Conservation (phyloP, 2,329 filamentous ascomycete species). For the Pseudocercospora fuligena region DNA sequence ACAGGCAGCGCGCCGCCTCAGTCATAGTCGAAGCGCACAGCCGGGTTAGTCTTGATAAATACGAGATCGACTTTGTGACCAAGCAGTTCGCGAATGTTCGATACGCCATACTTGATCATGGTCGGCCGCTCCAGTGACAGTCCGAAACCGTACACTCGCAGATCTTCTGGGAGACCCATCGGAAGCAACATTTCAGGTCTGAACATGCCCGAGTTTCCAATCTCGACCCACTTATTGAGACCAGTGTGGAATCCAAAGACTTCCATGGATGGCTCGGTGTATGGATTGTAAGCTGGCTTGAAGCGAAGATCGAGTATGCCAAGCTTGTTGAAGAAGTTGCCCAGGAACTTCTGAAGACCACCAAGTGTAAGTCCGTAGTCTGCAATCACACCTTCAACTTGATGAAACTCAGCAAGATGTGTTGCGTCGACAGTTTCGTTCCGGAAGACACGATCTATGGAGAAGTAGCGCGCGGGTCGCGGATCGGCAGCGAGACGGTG, state of each 20-base stretch:
- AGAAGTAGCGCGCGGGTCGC: slow-evolving; percentile 93
- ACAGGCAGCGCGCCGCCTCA: slow-evolving; percentile 6
- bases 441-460: slow-evolving; percentile 96
- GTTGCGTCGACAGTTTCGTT: slow-evolving; percentile 98
- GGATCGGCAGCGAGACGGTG: slow-evolving; percentile 85
- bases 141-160: slow-evolving; percentile 94
- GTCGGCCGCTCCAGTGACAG: slow-evolving; percentile 90
- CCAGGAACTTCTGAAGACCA: slow-evolving; percentile 91
- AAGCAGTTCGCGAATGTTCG: slow-evolving; percentile 88
- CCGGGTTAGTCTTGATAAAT: slow-evolving; percentile 90
- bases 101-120: slow-evolving; percentile 86
- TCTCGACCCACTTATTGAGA: slow-evolving; percentile 89
- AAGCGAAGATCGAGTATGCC: slow-evolving; percentile 85
- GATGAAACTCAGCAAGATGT: slow-evolving; percentile 96
- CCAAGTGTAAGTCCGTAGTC: slow-evolving; percentile 93
- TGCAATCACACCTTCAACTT: slow-evolving; percentile 97
- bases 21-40: slow-evolving; percentile 85
- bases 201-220: slow-evolving; percentile 99
- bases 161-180: slow-evolving; percentile 89
- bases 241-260: slow-evolving; percentile 96
- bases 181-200: slow-evolving; percentile 94
- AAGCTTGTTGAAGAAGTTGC: slow-evolving; percentile 96
- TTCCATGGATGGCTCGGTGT: slow-evolving; percentile 96
- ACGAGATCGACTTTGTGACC: slow-evolving; percentile 94
- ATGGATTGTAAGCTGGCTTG: slow-evolving; percentile 96